These are phyloP conservation scores for Strobilomyces confusus DNA, from an alignment of 768 basidiomycete genomes.

Conservation along the genomic window DNA sequence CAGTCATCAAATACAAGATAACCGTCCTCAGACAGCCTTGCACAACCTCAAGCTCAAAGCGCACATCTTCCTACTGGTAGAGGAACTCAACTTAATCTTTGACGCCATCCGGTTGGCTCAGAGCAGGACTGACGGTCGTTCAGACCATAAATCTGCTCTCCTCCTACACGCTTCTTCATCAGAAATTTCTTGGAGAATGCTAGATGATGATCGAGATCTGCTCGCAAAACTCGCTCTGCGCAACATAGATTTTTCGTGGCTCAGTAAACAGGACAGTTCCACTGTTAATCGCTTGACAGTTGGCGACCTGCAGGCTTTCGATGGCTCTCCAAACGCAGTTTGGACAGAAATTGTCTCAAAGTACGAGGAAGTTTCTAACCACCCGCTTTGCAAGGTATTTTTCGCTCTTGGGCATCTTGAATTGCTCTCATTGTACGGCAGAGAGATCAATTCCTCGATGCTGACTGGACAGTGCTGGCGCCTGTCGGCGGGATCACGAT, in stretches of 20 bases:
- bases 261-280: constrained; percentile 84
- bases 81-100: constrained; percentile 81
- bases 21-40: constrained; percentile 40
- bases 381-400: constrained; percentile 66
- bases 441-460: constrained; percentile 70
- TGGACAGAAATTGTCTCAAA: constrained; percentile 90
- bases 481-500: constrained; percentile 93
- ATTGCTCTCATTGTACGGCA: constrained; percentile 27
- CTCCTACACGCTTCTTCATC: constrained; percentile 77
- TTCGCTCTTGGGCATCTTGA: background rate
- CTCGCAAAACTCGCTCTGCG: constrained; percentile 84
- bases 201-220: constrained; percentile 66
- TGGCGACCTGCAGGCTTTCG: constrained; percentile 78
- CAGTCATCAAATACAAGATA: constrained; percentile 31
- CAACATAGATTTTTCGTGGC: constrained; percentile 75
- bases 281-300: constrained; percentile 73
- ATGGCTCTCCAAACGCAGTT: constrained; percentile 74
- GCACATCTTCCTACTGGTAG: constrained; percentile 66
- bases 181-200: constrained; percentile 91
- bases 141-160: constrained; percentile 76
- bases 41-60: constrained; percentile 67
- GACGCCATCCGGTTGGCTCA: constrained; percentile 83
- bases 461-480: constrained; percentile 79
- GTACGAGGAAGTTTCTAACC: constrained; percentile 62
- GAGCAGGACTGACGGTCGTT: constrained; percentile 61